These are phyloP conservation scores for Saururus chinensis DNA, from an alignment of 164 flowering plant species.

Conservation along the genomic window DNA sequence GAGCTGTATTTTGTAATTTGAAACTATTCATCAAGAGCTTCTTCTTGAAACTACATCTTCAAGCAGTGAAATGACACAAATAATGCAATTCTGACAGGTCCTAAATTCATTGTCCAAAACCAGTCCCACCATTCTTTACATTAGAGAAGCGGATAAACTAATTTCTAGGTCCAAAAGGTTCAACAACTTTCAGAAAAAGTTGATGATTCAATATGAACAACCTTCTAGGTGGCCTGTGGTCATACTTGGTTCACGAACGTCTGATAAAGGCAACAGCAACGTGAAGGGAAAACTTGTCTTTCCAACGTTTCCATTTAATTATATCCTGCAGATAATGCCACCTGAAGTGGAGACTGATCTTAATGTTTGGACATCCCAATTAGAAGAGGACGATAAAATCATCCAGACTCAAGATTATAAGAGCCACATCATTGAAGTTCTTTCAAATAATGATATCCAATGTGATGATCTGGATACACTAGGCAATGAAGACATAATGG, in stretches of 20 bases:
- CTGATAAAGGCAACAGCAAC: conserved; percentile 29
- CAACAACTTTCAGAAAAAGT: conserved; percentile 69
- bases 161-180: conserved; percentile 56
- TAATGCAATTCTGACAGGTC: conserved; percentile 35
- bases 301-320: conserved; percentile 65
- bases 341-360: conserved; percentile 72
- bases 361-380: conserved; percentile 76
- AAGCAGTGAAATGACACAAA: too few relatives aligned
- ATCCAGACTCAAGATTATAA: conserved; percentile 69
- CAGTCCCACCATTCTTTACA: conserved; percentile 62
- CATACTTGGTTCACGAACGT: conserved; percentile 73
- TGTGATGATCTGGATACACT: conserved; percentile 84
- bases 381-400: conserved; percentile 89
- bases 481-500: conserved; percentile 55
- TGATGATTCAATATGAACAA: conserved; percentile 26
- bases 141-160: conserved; percentile 73
- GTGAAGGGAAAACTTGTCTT: conserved; percentile 65
- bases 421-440: conserved; percentile 82
- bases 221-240: conserved; percentile 47
- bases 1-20: conserved; percentile 3
- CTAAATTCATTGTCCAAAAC: conserved; percentile 53
- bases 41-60: too few relatives aligned
- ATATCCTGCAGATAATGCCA: conserved; percentile 76
- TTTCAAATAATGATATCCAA: conserved; percentile 72
- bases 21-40: too few relatives aligned